These are phyloP conservation scores for Colletotrichum sp. DNA, from an alignment of 2,329 filamentous ascomycete genomes.

Conservation along the genomic window DNA sequence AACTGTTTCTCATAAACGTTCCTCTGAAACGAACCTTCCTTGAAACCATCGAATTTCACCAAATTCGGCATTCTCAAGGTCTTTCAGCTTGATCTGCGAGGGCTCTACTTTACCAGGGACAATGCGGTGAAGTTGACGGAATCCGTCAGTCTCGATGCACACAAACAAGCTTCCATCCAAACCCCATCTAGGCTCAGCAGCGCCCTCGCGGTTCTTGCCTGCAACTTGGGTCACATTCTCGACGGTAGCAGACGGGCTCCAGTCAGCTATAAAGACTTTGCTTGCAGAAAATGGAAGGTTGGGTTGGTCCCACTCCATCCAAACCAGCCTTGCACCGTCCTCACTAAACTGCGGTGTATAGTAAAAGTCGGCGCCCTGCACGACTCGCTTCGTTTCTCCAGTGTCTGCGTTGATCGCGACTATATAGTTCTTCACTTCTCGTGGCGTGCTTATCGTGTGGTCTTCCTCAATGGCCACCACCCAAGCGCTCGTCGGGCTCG, in stretches of 20 bases:
- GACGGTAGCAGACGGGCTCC: conserved; percentile 36
- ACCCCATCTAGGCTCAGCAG: conserved; percentile 56
- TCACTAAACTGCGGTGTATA: conserved; percentile 52
- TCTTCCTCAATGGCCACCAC: conserved; percentile 59
- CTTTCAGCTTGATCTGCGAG: conserved; percentile 35
- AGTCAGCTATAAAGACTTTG: conserved; percentile 48
- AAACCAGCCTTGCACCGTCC: conserved; percentile 50
- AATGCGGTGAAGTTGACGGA: conserved; percentile 52
- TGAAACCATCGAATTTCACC: conserved; percentile 35
- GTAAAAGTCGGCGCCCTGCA: conserved; percentile 56
- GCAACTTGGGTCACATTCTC: conserved; percentile 40
- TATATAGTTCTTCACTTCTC: conserved; percentile 39
- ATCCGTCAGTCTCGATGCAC: conserved; percentile 48
- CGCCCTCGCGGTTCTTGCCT: conserved; percentile 45
- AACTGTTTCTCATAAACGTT: accelerated
- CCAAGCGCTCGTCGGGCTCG: conserved; percentile 41
- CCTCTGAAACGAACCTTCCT: conserved; percentile 30
- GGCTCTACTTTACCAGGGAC: conserved; percentile 28
- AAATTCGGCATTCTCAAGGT: conserved; percentile 46
- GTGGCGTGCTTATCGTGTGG: conserved; percentile 40
- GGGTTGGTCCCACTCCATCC: conserved; percentile 61
- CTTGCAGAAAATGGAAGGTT: conserved; percentile 56
- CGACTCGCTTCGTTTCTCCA: conserved; percentile 43
- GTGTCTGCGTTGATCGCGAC: conserved; percentile 44
- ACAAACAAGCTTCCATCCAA: conserved; percentile 53